phyloP scores from a whole-genome alignment of 257 asterid species.

The Przewalskia tangutica region DNA sequence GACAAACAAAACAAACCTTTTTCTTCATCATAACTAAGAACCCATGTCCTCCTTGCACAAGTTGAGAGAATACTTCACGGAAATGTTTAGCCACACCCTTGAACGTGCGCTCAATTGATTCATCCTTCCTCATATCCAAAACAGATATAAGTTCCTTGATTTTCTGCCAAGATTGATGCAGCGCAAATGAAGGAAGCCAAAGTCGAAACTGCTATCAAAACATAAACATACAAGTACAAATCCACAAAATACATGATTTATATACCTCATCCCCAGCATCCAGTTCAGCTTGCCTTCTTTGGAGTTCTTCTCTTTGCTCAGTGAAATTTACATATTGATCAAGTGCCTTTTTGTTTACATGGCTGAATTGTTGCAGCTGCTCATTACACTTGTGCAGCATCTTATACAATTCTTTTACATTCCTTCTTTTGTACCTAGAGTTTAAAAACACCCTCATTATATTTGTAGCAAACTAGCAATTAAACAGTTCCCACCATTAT shows the following conservation, averaged over 20 bases:
- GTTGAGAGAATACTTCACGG: conserved; percentile 93
- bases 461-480: neutral
- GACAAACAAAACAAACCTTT: conserved; percentile 49
- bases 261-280: conserved; percentile 95
- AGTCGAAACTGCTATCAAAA: conserved; percentile 3
- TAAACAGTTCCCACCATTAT: neutral
- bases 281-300: conserved; percentile 88
- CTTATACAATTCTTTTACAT: conserved; percentile 70
- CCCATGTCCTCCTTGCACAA: conserved; percentile 99
- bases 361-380: conserved; percentile 90
- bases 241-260: conserved; percentile 6
- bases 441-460: conserved; percentile 3
- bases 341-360: conserved; percentile 94
- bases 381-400: conserved; percentile 91
- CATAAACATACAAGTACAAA: neutral
- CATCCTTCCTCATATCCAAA: conserved; percentile 97
- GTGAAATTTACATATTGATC: conserved; percentile 97
- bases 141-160: conserved; percentile 88
- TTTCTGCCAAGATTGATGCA: conserved; percentile 48
- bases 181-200: conserved; percentile 10
- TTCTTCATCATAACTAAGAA: conserved; percentile 89
- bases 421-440: conserved; percentile 63
- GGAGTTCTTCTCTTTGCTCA: conserved; percentile 93
- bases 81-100: conserved; percentile 97
- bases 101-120: conserved; percentile 95